Evolutionary conservation across 352 stramenopile species (phyloP), one percentile per base, ranked within the genome.

Genomic region (Globisporangium polare): DNA sequence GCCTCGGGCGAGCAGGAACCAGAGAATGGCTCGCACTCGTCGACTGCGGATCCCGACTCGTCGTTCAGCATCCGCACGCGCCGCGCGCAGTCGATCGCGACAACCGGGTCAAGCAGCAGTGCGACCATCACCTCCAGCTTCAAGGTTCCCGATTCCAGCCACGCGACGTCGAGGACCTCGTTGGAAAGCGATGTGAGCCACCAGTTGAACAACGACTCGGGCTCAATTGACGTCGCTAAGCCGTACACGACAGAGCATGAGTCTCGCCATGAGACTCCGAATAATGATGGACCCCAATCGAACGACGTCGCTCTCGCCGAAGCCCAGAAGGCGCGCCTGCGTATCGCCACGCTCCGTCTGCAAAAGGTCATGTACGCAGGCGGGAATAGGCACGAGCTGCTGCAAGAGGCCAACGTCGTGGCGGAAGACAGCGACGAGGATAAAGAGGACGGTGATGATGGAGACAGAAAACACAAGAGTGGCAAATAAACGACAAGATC

Each of bases 11-110:
- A 45, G 5, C 33, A 50, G 6, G 45, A 54, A 42, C 37, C 50
- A 6, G 60, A 49, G 10, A 42, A 33, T 2, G 54, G 37, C 1
- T 5, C 6, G 41, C 27, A 37, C 33, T 33, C 29, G 29, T 7
- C 8, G 29, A 18, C 20, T 10, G 5, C 22, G 3, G 41, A 43
- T 42, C 41, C 24, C 13, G 49, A 54, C 20, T 20, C 58, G 20
- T 62, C 60, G n/a, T 26, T 66, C 42, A 39, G 41, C 39, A 18
- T 26, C 37, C 60, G 43, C 1, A 18, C 17, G 12, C 60, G 43
- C 9, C 60, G 52, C 13, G 60, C 53, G 1, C 51, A 61, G 60
- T 66, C 60, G 42, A 35, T 66, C 33, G 50, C 39, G 15, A 47
- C 41, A 22, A 46, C 50, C 6, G 46, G 45, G 1, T 24, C 33